Percentiles rank a stretch among this genome's conserved stretches.
Conservation (phyloP, 495 filamentous ascomycete species). For the Rostrohypoxylon terebratum region DNA sequence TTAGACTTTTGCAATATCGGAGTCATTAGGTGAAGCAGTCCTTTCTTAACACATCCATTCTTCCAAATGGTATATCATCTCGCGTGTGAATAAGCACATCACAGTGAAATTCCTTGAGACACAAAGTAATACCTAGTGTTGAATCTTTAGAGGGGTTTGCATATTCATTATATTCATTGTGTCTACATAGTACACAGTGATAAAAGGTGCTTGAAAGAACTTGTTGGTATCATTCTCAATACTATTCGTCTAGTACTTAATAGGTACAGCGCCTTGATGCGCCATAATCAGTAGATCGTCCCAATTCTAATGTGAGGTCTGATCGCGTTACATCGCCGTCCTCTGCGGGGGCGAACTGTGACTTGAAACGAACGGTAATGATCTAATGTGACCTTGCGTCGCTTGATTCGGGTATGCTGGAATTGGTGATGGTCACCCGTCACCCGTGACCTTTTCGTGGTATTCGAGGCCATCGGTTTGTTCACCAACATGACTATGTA, state of each 20-base stretch:
- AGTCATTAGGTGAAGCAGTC: background rate
- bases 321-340: constrained; percentile 41
- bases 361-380: constrained; percentile 43
- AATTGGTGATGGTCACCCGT: constrained; percentile 1
- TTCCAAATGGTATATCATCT: constrained; percentile 11
- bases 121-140: background rate
- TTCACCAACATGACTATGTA: background rate
- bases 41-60: constrained; percentile 1
- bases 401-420: constrained; percentile 20
- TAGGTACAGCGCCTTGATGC: background rate
- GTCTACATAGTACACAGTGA: background rate
- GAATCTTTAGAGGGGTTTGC: too few relatives aligned
- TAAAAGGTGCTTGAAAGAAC: background rate
- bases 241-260: background rate
- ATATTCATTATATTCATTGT: background rate
- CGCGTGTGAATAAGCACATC: constrained; percentile 4
- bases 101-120: background rate
- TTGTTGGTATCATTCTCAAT: background rate
- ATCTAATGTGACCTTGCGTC: constrained; percentile 31
- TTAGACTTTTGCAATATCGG: background rate
- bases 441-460: background rate
- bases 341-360: constrained; percentile 23
- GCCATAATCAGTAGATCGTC: background rate
- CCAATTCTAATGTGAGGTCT: constrained; percentile 28
- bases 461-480: background rate